phyloP scores from a whole-genome alignment of 441 rosid species.

The Aquilaria agallochum region DNA sequence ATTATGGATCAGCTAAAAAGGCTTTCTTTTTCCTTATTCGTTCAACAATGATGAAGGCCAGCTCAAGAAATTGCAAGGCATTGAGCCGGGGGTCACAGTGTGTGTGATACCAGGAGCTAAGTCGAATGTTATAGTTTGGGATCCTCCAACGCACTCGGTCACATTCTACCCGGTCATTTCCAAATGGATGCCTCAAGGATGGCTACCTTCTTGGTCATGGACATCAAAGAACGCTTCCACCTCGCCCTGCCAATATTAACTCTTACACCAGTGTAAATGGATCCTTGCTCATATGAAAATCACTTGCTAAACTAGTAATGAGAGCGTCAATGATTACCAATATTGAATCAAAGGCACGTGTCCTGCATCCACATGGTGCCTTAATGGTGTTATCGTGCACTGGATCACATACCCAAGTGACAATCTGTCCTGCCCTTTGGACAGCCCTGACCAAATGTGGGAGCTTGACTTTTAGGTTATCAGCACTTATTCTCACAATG shows the following conservation, averaged over 20 bases:
- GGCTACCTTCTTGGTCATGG: constrained; percentile 15
- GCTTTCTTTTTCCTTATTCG: too few relatives aligned
- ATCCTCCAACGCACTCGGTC: too few relatives aligned
- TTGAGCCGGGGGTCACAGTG: too few relatives aligned
- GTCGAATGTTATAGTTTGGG: too few relatives aligned
- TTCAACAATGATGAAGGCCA: not conserved
- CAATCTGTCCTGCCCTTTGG: constrained; percentile 62
- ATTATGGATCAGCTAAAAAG: too few relatives aligned
- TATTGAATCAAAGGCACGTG: constrained; percentile 81
- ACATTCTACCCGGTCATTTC: constrained; percentile 11
- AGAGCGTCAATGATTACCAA: constrained; percentile 32
- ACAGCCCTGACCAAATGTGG: constrained; percentile 74
- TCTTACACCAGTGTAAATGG: too few relatives aligned
- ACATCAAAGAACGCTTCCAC: constrained; percentile 15
- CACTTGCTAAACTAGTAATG: too few relatives aligned
- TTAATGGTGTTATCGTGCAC: constrained; percentile 85
- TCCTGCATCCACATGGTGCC: constrained; percentile 87
- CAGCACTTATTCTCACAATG: constrained; percentile 87
- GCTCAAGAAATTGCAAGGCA: too few relatives aligned
- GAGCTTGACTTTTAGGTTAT: constrained; percentile 80
- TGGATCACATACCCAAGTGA: constrained; percentile 90
- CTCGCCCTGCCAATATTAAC: not conserved
- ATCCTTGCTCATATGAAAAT: too few relatives aligned
- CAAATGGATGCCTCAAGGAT: constrained; percentile 14
- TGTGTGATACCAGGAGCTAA: too few relatives aligned